Evolutionary conservation across 495 filamentous ascomycete genomes (phyloP).

Genomic region (Penicillium dipodomyicola): DNA sequence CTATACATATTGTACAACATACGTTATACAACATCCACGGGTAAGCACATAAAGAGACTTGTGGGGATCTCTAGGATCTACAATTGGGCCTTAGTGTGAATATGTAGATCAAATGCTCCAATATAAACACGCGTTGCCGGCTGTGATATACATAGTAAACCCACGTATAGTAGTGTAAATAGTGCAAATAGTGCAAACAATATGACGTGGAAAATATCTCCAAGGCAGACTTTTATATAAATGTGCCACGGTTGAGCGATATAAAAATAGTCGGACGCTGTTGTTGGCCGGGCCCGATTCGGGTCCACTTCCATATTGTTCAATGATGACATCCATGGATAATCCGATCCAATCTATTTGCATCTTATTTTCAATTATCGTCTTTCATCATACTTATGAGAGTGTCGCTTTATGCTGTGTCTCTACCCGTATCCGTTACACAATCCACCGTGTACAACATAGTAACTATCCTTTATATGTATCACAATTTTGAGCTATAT

Average conservation of each 20-base stretch:
- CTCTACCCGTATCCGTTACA: neutral
- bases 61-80: neutral
- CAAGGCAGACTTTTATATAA: neutral
- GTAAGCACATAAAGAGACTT: too few species aligned
- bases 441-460: neutral
- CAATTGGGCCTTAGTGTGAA: neutral
- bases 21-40: neutral
- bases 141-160: neutral
- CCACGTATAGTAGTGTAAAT: neutral
- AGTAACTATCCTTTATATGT: neutral
- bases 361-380: neutral
- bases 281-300: conserved; percentile 18
- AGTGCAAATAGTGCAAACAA: neutral
- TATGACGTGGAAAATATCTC: neutral
- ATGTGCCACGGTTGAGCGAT: conserved; percentile 11
- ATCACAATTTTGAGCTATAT: neutral
- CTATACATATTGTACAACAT: neutral
- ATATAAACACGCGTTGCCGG: neutral
- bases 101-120: neutral
- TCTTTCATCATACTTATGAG: neutral
- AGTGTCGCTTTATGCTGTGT: neutral
- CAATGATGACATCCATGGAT: conserved; percentile 8
- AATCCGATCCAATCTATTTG: conserved; percentile 21
- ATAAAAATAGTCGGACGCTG: conserved; percentile 17
- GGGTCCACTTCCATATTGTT: conserved; percentile 11